Evolutionary conservation across 2,329 filamentous ascomycete genomes (phyloP), one percentile per base, ranked within the genome.

Genomic region (Paecilomyces formosus): DNA sequence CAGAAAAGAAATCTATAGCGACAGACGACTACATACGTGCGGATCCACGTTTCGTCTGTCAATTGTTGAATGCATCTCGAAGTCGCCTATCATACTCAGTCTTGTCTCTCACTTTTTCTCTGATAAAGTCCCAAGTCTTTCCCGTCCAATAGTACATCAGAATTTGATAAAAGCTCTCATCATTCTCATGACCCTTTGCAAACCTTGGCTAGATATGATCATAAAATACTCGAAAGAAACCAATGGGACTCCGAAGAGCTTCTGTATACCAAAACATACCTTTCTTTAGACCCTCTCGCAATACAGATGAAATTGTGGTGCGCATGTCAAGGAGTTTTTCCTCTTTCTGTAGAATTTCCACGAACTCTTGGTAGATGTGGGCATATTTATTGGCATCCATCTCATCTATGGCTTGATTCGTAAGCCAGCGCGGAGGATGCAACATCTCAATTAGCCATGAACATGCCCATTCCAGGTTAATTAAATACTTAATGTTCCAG

Each of bases 381-480:
- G 52, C 55, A 22, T 63, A 68, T 18, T 21, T 24, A 6, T 59
- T 52, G 3, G 61, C 58, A 12, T 60, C 53, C 9, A 64, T n/a
- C 6, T 58, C 53, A 62, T 66, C 64, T 3, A 65, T 60, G 11
- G 57, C 33, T 30, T 57, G 56, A 52, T 60, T 59, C 26, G 64
- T 57, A 3, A 73, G 60, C 70, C 70, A 74, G 55, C 63, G 62
- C 1, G 68, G 72, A 6, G 68, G 63, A 21, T 60, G 57, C 12
- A 66, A 56, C 56, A 70, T 63, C 57, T 70, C 64, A 4, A 70
- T 52, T 8, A 72, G 72, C 1, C 66, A 63, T 2, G 67, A 67
- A 59, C 66, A 72, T 53, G 67, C 64, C 64, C 67, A 74, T 62
- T 74, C 72, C n/a, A 75, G 62, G 54, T 74, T 70, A 58, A 76